Evolutionary conservation across 1,139 yeast species (phyloP).

Genomic region (Blastobotrys proliferans): DNA sequence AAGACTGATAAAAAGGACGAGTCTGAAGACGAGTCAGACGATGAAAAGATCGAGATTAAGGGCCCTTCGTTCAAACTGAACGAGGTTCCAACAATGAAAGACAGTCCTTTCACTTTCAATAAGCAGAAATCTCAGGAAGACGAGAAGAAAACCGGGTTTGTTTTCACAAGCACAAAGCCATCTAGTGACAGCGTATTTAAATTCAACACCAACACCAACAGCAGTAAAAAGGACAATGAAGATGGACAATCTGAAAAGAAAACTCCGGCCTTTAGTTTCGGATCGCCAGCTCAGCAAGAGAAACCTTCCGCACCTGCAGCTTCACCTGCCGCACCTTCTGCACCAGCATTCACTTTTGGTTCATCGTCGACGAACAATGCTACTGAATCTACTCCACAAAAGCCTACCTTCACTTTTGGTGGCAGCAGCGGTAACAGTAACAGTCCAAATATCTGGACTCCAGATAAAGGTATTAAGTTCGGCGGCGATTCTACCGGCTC

Average conservation of each 20-base stretch:
- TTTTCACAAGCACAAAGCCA: conserved; percentile 12
- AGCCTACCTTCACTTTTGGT: conserved; percentile 17
- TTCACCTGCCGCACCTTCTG: neutral
- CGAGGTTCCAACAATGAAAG: conserved; percentile 20
- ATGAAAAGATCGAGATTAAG: conserved; percentile 18
- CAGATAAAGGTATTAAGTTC: conserved; percentile 36
- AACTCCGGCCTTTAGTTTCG: conserved; percentile 16
- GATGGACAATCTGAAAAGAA: conserved; percentile 20
- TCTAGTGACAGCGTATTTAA: conserved; percentile 13
- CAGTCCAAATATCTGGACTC: conserved; percentile 30
- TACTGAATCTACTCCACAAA: neutral
- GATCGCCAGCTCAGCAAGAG: conserved; percentile 19
- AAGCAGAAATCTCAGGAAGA: conserved; percentile 10
- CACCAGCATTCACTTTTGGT: conserved; percentile 12
- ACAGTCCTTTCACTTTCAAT: conserved; percentile 21
- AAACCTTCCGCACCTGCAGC: neutral
- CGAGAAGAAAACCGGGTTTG: conserved; percentile 14
- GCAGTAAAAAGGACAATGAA: conserved; percentile 5
- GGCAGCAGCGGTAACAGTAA: neutral
- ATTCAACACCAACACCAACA: conserved; percentile 6
- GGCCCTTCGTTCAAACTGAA: conserved; percentile 25
- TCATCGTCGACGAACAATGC: neutral
- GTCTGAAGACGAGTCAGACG: conserved; percentile 20
- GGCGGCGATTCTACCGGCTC: conserved; percentile 17
- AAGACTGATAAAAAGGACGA: neutral